Percentiles rank a stretch among this genome's conserved stretches.
phyloP scores from a whole-genome alignment of 805 yeast genomes.

The Saccharomyces jurei region DNA sequence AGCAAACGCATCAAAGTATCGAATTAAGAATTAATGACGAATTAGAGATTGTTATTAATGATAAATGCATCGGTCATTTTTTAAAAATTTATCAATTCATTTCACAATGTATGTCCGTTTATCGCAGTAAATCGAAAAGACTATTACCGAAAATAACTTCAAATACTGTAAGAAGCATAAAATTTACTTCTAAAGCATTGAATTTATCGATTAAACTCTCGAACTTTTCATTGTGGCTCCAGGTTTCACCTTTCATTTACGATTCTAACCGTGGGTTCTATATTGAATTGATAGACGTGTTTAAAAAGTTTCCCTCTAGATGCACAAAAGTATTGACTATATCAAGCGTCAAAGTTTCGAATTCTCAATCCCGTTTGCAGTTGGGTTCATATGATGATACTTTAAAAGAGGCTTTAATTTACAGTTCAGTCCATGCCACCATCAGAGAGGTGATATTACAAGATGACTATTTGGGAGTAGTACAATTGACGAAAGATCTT shows the following conservation, averaged over 20 bases:
- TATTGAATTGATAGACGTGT: background rate
- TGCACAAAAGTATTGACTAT: background rate
- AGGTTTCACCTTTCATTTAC: background rate
- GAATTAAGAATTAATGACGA: background rate
- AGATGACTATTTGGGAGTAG: background rate
- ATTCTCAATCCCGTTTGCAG: background rate
- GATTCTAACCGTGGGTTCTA: background rate
- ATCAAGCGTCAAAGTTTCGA: background rate
- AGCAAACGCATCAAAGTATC: background rate
- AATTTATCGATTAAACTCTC: background rate
- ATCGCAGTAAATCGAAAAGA: background rate
- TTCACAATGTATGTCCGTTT: background rate
- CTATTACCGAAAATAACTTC: background rate
- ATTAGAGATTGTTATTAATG: background rate
- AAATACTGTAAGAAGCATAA: background rate
- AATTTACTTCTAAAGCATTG: background rate
- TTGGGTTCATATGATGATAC: background rate
- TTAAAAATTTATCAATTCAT: background rate
- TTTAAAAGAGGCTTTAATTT: background rate
- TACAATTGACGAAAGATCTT: background rate
- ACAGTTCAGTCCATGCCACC: background rate
- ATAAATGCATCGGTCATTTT: background rate
- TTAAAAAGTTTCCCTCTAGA: background rate
- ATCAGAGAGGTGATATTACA: background rate
- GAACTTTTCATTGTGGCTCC: background rate